Base-by-base conservation (phyloP, 345 rosid genomes). In the Euphorbia tirucalli region DNA sequence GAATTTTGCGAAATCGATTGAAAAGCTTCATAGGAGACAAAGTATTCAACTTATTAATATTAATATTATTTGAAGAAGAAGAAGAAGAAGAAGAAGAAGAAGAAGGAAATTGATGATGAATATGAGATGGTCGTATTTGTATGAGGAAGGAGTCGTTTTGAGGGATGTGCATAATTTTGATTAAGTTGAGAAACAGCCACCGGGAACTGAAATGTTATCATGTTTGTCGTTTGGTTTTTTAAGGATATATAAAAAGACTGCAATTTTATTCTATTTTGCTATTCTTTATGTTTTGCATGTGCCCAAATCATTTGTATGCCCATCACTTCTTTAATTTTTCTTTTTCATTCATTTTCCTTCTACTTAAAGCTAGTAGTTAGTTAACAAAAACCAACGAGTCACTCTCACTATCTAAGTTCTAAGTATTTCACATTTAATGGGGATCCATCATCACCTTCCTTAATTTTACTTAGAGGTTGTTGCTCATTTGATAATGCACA, bases 11-110 rank as follows among this genome's bases (percentile, higher is more conserved):
- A 61, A 88, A 80, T 59, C 90, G 85, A 64, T 81, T 71, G 72
- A 91, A 84, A 61, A 93, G 72, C 82, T 91, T 93, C 98, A 91
- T 93, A n/a, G 84, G 69, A 0, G 87, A 82, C 41, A 84, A n/a
- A n/a, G n/a, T n/a, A n/a, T n/a, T n/a, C n/a, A n/a, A n/a, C n/a
- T n/a, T n/a, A n/a, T n/a, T n/a, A n/a, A n/a, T n/a, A n/a, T n/a
- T n/a, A n/a, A n/a, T n/a, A n/a, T n/a, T n/a, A n/a, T n/a, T n/a
- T n/a, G n/a, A 48, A 11, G 37, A 16, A 49, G 61, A 22, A 48
- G 46, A 2, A 11, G 67, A 2, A 24, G 55, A 14, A 25, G 61
- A 25, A 24, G 21, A 3, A 30, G 19, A 58, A 48, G 73, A 64
- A 74, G 69, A 18, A 31, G 15, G 6, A 39, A 62, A n/a, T 4